Evolutionary conservation across 306 rosid genomes (phyloP), one percentile per base, ranked within the genome.

Genomic region (Crotalaria pallida): DNA sequence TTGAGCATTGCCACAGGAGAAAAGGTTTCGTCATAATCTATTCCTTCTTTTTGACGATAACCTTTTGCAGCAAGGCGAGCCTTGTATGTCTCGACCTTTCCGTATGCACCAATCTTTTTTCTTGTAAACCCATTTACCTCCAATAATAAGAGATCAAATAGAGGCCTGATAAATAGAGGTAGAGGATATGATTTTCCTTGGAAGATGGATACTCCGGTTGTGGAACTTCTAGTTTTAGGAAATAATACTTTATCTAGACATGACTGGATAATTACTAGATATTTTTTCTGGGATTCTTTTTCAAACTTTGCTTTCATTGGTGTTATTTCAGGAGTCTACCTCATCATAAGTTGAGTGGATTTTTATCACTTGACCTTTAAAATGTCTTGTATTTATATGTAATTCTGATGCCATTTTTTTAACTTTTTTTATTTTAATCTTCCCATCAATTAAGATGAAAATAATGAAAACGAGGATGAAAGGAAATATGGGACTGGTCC

Each of bases 291-390:
- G 7, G 64, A 24, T 79, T 69, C 44, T 56, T 48, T 43, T 60
- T 69, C 66, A 80, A 74, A 71, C 65, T 53, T 75, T 79, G 45
- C 64, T 47, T 59, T 74, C 73, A 13, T 84, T 83, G 76, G 44
- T 71, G 64, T 34, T 79, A 66, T 74, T 73, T 44, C 87, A 94
- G 99, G 96, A 73, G 76, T 73, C 87, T 94, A 78, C 55, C 95
- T 44, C 56, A 76, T 74, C 92, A 84, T 70, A 94, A 84, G 85
- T 77, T 94, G 69, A 88, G 90, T 75, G 99, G 99, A 58, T 79
- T 67, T 15, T 40, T 94, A 76, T 73, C 96, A 45, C 84, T 96
- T 64, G 95, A 1, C 18, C 23, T 38, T 73, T 41, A 45, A 8
- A 22, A 3, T 16, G 29, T 10, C 27, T 29, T 48, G 41, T 0